Evolutionary conservation across 805 yeast genomes (phyloP).

Genomic region (Candida jianshihensis): DNA sequence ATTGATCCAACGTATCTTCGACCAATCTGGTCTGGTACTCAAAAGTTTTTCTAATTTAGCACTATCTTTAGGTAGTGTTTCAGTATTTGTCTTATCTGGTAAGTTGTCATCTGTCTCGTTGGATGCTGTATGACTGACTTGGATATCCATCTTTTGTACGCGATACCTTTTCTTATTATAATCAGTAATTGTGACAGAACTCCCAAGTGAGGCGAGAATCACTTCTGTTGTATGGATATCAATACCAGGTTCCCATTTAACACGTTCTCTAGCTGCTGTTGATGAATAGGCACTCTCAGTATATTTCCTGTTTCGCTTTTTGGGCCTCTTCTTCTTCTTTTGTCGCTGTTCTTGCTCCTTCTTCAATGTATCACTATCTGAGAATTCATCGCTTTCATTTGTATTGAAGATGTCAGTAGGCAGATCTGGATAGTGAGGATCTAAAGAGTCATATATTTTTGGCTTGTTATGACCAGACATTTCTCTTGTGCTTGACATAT

Average conservation of each 20-base stretch:
- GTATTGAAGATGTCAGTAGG: slow-evolving; percentile 23
- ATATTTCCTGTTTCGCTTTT: slow-evolving; percentile 22
- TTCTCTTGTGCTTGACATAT: no score
- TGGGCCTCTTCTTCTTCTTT: slow-evolving; percentile 5
- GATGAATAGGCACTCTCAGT: slow-evolving; percentile 30
- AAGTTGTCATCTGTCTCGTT: not conserved
- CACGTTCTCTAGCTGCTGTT: slow-evolving; percentile 29
- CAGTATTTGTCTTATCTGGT: not conserved
- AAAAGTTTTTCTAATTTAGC: slow-evolving; percentile 26
- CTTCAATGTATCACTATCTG: slow-evolving; percentile 6
- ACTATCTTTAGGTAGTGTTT: slow-evolving; percentile 1
- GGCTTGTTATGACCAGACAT: no score
- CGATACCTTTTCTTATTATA: slow-evolving; percentile 38
- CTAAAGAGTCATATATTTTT: slow-evolving; percentile 32
- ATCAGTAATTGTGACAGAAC: slow-evolving; percentile 47
- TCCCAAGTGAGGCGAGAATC: slow-evolving; percentile 43
- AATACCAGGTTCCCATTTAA: slow-evolving; percentile 57
- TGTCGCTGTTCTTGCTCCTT: not conserved
- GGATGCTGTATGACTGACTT: not conserved
- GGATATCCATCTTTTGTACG: slow-evolving; percentile 36
- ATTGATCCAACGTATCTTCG: slow-evolving; percentile 48
- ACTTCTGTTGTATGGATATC: slow-evolving; percentile 45
- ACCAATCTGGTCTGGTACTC: slow-evolving; percentile 37
- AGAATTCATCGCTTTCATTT: slow-evolving; percentile 19
- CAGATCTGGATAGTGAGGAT: slow-evolving; percentile 33